A percentile compares a stretch with the other conserved stretches of the same genome.
phyloP scores from a whole-genome alignment of 192 early-diverging fungal species.

The Coemansia biformis region DNA sequence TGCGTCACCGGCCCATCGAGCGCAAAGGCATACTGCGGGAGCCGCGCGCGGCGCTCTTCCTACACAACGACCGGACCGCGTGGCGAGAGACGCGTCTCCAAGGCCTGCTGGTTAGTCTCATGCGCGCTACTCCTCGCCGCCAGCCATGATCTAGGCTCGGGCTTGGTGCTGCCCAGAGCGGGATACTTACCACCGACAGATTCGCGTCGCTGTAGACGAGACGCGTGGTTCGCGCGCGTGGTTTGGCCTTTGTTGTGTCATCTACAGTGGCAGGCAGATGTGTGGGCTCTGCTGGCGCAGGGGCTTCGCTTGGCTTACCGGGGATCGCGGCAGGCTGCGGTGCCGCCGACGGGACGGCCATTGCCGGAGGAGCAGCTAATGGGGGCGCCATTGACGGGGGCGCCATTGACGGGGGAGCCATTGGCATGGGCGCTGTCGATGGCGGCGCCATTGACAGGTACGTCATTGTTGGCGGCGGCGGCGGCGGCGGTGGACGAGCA shows the following conservation, averaged over 20 bases:
- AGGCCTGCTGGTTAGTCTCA: too few species aligned
- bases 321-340: not conserved
- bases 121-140: too few species aligned
- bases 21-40: constrained; percentile 23
- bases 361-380: not conserved
- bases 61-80: constrained; percentile 4
- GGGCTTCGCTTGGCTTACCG: constrained; percentile 9
- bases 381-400: not conserved
- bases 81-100: too few species aligned
- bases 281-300: not conserved
- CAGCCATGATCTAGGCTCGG: too few species aligned
- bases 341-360: too few species aligned
- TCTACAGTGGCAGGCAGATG: constrained; percentile 20
- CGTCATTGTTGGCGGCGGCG: not conserved
- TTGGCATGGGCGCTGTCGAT: not conserved
- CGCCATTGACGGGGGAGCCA: too few species aligned
- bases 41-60: constrained; percentile 39
- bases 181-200: constrained; percentile 38
- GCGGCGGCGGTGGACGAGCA: constrained; percentile 1
- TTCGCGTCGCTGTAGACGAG: constrained; percentile 33
- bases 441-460: constrained; percentile 1
- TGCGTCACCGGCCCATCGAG: not conserved
- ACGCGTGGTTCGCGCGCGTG: constrained; percentile 10
- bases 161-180: not conserved
- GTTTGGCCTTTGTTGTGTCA: constrained; percentile 16